phyloP scores from a whole-genome alignment of 257 asterid genomes.

The Solanum peruvianum region DNA sequence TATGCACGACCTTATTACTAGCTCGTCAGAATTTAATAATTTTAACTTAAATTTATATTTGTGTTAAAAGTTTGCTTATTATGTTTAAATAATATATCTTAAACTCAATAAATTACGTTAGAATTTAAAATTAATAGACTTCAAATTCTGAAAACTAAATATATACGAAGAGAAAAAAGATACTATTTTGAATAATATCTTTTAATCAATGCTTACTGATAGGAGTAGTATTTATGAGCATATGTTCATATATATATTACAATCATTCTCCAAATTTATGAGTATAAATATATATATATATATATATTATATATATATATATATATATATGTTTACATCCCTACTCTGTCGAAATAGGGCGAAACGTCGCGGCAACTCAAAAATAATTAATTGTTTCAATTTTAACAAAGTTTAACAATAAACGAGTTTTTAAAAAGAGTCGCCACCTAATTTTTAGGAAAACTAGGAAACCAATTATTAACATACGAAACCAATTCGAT shows the following conservation, averaged over 20 bases:
- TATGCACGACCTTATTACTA: not conserved
- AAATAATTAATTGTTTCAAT: too few relatives aligned
- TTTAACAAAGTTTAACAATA: too few relatives aligned
- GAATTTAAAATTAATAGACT: not conserved
- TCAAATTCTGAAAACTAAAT: not conserved
- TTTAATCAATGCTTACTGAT: not conserved
- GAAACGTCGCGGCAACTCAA: too few relatives aligned
- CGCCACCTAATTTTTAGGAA: too few relatives aligned
- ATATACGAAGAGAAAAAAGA: not conserved
- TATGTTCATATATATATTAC: not conserved
- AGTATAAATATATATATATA: not conserved
- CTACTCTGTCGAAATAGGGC: too few relatives aligned
- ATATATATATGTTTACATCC: too few relatives aligned
- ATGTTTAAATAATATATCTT: not conserved
- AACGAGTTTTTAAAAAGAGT: too few relatives aligned
- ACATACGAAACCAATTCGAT: too few relatives aligned
- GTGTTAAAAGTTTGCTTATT: not conserved
- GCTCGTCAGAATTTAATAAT: rapidly evolving
- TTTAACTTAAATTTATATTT: not conserved
- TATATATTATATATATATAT: too few relatives aligned
- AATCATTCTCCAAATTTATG: not conserved
- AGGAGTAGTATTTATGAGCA: not conserved
- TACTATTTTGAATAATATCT: not conserved
- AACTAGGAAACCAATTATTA: too few relatives aligned
- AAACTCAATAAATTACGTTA: not conserved